Evolutionary conservation across 768 basidiomycete genomes (phyloP).

Genomic region (Hericium coralloides): DNA sequence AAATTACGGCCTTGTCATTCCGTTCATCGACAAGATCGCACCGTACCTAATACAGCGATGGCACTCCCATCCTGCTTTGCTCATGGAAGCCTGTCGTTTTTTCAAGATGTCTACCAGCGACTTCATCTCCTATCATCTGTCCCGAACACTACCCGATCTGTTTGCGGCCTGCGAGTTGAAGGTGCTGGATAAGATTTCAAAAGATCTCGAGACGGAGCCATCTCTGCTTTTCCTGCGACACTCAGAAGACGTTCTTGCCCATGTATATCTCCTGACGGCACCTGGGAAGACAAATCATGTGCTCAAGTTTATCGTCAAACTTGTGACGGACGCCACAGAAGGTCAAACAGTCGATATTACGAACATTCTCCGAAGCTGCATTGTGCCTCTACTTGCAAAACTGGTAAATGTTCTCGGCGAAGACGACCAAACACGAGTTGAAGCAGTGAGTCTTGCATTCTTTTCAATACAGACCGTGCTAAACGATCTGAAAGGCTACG

Average conservation of each 20-base stretch:
- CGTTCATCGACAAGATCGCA: slow-evolving; percentile 60
- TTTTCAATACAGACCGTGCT: neutral
- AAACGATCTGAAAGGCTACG: slow-evolving; percentile 23
- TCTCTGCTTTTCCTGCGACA: slow-evolving; percentile 48
- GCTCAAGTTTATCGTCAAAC: slow-evolving; percentile 50
- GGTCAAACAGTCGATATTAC: slow-evolving; percentile 29
- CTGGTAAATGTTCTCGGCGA: slow-evolving; percentile 76
- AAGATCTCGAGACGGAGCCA: slow-evolving; percentile 35
- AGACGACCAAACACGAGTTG: slow-evolving; percentile 36
- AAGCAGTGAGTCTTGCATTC: slow-evolving; percentile 31
- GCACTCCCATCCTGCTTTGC: slow-evolving; percentile 44
- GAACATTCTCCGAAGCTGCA: slow-evolving; percentile 54
- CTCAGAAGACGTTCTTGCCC: slow-evolving; percentile 51
- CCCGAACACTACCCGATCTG: slow-evolving; percentile 58
- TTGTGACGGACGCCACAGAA: slow-evolving; percentile 41
- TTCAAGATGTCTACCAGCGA: slow-evolving; percentile 44
- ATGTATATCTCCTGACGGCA: slow-evolving; percentile 52
- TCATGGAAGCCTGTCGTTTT: slow-evolving; percentile 63
- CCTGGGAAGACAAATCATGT: slow-evolving; percentile 48
- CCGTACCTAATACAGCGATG: slow-evolving; percentile 55
- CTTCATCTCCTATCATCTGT: slow-evolving; percentile 57
- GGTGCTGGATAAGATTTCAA: slow-evolving; percentile 54
- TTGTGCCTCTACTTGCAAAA: slow-evolving; percentile 62
- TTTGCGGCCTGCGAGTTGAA: slow-evolving; percentile 52
- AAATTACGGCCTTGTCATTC: slow-evolving; percentile 58